Evolutionary conservation across 2,329 filamentous ascomycete species (phyloP), one percentile per base, ranked within the genome.

Genomic region (Aaosphaeria pasadenensis): DNA sequence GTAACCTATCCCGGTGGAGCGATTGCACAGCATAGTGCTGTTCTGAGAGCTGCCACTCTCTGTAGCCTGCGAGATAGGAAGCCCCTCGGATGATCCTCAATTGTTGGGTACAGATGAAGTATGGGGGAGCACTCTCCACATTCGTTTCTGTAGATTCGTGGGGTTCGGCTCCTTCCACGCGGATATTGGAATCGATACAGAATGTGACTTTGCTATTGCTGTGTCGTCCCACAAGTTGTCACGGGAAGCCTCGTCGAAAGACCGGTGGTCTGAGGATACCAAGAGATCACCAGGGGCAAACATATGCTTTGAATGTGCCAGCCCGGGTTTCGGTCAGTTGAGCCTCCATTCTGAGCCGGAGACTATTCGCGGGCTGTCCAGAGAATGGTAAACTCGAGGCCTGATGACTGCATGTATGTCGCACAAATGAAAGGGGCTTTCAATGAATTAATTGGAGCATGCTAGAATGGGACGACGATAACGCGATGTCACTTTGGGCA

Each of bases 1-100:
- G 51, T 55, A 51, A 35, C 53, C 51, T 56, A 53, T 58, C 53
- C 53, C 51, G 50, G 48, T 13, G 44, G 41, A 29, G 48, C 54
- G 42, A 56, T 55, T 58, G 39, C 43, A 51, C 31, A 55, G 59
- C 48, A 51, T 49, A 39, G 45, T 41, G 51, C 47, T 36, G 39
- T 42, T 39, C 48, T 51, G 29, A 44, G 35, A 33, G 38, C 28
- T 43, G 36, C 33, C 31, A 39, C 43, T 31, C 29, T 24, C 5
- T 9, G 6, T 30, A 46, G n/a, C 11, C 28, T 30, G 33, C 38
- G 13, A n/a, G 46, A 39, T 48, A 42, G 35, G 46, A 47, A 51
- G 42, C 36, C 28, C 49, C 46, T 49, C 55, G 47, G 51, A 39
- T 46, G 49, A 53, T 52, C 45, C 4, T 46, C 44, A 30, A 6